These are phyloP conservation scores for Lachnellula hyalina DNA, from an alignment of 2,329 filamentous ascomycete genomes.

Conservation along the genomic window DNA sequence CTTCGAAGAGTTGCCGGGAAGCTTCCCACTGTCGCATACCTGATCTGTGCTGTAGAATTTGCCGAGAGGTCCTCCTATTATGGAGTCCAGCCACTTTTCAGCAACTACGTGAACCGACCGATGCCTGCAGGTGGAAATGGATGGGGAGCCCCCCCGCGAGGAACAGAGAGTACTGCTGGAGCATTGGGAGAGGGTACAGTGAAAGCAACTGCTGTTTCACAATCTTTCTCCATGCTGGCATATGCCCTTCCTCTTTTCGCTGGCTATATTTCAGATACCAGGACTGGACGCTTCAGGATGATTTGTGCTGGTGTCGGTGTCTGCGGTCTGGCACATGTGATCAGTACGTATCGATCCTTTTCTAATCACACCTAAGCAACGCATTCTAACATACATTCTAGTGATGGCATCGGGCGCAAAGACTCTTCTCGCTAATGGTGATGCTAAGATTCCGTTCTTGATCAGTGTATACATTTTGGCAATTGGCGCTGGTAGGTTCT, in stretches of 20 bases:
- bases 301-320: conserved; percentile 44
- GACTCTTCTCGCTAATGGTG: conserved; percentile 43
- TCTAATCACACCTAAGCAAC: conserved; percentile 33
- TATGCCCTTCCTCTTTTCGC: conserved; percentile 42
- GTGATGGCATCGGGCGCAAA: conserved; percentile 27
- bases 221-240: conserved; percentile 47
- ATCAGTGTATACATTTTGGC: conserved; percentile 25
- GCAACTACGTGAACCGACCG: conserved; percentile 58
- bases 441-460: conserved; percentile 49
- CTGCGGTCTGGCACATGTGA: conserved; percentile 54
- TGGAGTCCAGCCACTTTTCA: conserved; percentile 54
- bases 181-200: conserved; percentile 54
- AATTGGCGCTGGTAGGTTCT: conserved; percentile 38
- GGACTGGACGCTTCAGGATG: conserved; percentile 60
- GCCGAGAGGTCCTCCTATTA: conserved; percentile 78
- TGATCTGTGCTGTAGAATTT: conserved; percentile 67
- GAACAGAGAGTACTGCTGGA: conserved; percentile 39
- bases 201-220: conserved; percentile 46
- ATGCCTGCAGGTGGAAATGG: conserved; percentile 44
- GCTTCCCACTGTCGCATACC: conserved; percentile 63
- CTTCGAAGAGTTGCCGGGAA: conserved; percentile 58
- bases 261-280: conserved; percentile 56
- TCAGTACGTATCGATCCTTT: conserved; percentile 3
- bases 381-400: conserved; percentile 28
- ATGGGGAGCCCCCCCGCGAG: conserved; percentile 34